A percentile compares a stretch with the other conserved stretches of the same genome.
Conservation (phyloP, 2,329 filamentous ascomycete genomes). For the Cladosporium sp. region DNA sequence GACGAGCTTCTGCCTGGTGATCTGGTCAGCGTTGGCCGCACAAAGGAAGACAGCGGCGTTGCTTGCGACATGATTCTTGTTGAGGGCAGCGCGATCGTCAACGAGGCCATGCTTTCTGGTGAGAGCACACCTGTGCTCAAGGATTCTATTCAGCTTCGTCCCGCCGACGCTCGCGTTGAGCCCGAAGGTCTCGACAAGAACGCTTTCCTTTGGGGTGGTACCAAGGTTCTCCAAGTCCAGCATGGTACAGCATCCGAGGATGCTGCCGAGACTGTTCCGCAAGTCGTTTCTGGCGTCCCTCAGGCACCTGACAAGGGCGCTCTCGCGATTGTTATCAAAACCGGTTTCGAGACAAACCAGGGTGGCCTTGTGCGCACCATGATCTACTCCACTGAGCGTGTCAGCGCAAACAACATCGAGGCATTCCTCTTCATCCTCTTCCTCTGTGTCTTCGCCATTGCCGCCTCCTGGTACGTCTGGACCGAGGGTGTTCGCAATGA, state of each 20-base stretch:
- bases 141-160: constrained; percentile 88
- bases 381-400: constrained; percentile 98
- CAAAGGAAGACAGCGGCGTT: constrained; percentile 94
- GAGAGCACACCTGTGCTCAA: constrained; percentile 96
- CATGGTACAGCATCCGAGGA: constrained; percentile 78
- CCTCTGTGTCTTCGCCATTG: constrained; percentile 90
- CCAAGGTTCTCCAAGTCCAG: constrained; percentile 92
- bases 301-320: constrained; percentile 89
- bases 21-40: constrained; percentile 83
- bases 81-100: constrained; percentile 94
- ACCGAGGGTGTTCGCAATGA: constrained; percentile 91
- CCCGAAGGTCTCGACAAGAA: constrained; percentile 94
- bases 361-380: constrained; percentile 96
- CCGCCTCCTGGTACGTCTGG: constrained; percentile 99
- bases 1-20: constrained; percentile 92
- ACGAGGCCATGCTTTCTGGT: constrained; percentile 98
- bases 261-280: constrained; percentile 52
- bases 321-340: constrained; percentile 91
- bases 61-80: constrained; percentile 96
- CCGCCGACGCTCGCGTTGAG: constrained; percentile 74
- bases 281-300: constrained; percentile 70
- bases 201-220: constrained; percentile 91
- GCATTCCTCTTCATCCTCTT: constrained; percentile 97
- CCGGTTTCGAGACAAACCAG: constrained; percentile 97
- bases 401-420: constrained; percentile 97